Conservation (phyloP, 495 filamentous ascomycete genomes). For the Cetradonia linearis region DNA sequence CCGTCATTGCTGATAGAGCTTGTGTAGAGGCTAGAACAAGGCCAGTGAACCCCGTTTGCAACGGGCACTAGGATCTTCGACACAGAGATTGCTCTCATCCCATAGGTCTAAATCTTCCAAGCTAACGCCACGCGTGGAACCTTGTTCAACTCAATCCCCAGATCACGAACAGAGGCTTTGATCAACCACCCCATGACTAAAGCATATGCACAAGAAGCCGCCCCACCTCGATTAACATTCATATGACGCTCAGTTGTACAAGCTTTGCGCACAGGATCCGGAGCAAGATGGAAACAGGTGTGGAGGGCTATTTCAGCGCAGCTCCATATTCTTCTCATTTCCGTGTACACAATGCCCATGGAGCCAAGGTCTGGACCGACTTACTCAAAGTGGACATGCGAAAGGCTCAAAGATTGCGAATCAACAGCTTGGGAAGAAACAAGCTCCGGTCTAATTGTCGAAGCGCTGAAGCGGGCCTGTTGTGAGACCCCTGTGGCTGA, state of each 20-base stretch:
- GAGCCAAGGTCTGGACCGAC: constrained; percentile 12
- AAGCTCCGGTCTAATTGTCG: constrained; percentile 8
- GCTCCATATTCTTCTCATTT: background rate
- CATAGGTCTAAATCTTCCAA: background rate
- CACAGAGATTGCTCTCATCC: background rate
- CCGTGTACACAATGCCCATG: background rate
- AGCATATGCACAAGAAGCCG: background rate
- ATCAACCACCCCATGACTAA: background rate
- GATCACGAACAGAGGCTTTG: background rate
- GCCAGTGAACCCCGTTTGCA: background rate
- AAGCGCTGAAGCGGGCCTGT: constrained; percentile 5
- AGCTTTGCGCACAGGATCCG: background rate
- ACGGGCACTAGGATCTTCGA: constrained; percentile 11
- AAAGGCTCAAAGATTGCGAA: background rate
- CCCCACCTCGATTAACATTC: background rate
- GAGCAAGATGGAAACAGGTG: background rate
- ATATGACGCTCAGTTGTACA: constrained; percentile 4
- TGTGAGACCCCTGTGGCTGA: background rate
- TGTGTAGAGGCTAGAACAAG: constrained; percentile 4
- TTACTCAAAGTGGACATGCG: constrained; percentile 6
- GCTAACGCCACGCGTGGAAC: constrained; percentile 7
- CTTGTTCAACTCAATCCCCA: constrained; percentile 7
- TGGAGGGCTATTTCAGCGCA: background rate
- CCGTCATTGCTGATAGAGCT: background rate
- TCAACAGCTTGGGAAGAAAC: background rate